Evolutionary conservation across 2,329 filamentous ascomycete genomes (phyloP).

Genomic region (Calonectria leucothoes): DNA sequence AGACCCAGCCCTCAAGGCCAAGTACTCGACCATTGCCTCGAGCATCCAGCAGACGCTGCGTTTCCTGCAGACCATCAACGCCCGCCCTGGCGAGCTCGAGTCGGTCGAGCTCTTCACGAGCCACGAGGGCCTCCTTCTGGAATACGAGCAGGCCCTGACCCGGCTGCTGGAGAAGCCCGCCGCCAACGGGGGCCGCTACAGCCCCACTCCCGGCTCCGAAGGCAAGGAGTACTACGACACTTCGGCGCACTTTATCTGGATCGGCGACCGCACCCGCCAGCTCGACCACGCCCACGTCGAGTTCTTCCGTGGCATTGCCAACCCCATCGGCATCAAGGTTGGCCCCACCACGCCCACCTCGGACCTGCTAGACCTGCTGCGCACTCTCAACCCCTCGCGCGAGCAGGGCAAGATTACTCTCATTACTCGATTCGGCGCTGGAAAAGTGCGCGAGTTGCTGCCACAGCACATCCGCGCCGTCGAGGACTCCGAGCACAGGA

Average conservation of each 20-base stretch:
- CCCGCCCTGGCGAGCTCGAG: constrained; percentile 84
- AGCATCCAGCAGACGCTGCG: constrained; percentile 91
- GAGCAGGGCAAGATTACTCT: constrained; percentile 95
- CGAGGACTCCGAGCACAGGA: constrained; percentile 76
- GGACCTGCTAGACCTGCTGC: constrained; percentile 83
- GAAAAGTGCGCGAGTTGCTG: constrained; percentile 79
- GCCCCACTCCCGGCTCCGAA: constrained; percentile 55
- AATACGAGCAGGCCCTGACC: constrained; percentile 93
- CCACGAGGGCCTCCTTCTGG: constrained; percentile 92
- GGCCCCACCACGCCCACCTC: constrained; percentile 83
- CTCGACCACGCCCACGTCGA: constrained; percentile 94
- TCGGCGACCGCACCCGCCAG: constrained; percentile 95
- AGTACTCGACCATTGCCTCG: constrained; percentile 86
- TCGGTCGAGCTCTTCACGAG: constrained; percentile 96
- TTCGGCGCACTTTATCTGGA: constrained; percentile 97
- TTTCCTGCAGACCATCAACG: constrained; percentile 94
- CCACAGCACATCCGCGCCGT: constrained; percentile 91
- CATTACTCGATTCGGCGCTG: constrained; percentile 93
- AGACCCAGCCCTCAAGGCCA: constrained; percentile 83
- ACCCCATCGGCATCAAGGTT: constrained; percentile 96
- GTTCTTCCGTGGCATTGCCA: constrained; percentile 95
- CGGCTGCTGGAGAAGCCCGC: constrained; percentile 76
- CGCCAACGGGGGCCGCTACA: constrained; percentile 43
- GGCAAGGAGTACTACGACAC: constrained; percentile 87
- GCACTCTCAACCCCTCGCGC: constrained; percentile 83